Conservation (phyloP, 495 filamentous ascomycete species). For the Baudoinia panamericana region DNA sequence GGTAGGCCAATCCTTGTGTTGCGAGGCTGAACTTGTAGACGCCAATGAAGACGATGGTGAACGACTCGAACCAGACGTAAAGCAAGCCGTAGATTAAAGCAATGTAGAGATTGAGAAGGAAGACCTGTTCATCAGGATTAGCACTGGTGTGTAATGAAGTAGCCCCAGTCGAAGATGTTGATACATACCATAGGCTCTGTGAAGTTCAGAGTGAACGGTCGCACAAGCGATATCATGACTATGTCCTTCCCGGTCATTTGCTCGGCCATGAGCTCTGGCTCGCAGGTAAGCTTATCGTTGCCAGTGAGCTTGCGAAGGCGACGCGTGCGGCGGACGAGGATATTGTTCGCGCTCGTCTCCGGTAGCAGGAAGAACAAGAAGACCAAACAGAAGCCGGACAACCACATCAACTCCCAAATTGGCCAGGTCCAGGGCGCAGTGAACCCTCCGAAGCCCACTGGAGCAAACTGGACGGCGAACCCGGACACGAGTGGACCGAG, state of each 20-base stretch:
- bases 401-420: constrained; percentile 32
- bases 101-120: constrained; percentile 42
- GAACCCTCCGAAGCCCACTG: constrained; percentile 19
- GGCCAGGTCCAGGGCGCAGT: constrained; percentile 30
- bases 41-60: constrained; percentile 39
- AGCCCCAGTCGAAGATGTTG: constrained; percentile 1
- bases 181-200: constrained; percentile 39
- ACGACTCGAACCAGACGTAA: constrained; percentile 47
- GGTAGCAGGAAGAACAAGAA: constrained; percentile 31
- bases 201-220: constrained; percentile 32
- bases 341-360: constrained; percentile 30
- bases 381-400: constrained; percentile 27
- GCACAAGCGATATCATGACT: constrained; percentile 28
- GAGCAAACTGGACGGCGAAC: constrained; percentile 25
- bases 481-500: constrained; percentile 36
- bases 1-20: constrained; percentile 37
- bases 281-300: constrained; percentile 26
- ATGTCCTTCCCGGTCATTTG: constrained; percentile 30
- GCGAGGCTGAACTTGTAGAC: constrained; percentile 39
- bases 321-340: constrained; percentile 29
- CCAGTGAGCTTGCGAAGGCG: constrained; percentile 29
- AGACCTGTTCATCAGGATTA: too few relatives aligned
- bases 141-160: not conserved
- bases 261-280: constrained; percentile 26
- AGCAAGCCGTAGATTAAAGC: constrained; percentile 41